Conservation (phyloP, 108 stramenopile species). For the Skeletonema costatum region DNA sequence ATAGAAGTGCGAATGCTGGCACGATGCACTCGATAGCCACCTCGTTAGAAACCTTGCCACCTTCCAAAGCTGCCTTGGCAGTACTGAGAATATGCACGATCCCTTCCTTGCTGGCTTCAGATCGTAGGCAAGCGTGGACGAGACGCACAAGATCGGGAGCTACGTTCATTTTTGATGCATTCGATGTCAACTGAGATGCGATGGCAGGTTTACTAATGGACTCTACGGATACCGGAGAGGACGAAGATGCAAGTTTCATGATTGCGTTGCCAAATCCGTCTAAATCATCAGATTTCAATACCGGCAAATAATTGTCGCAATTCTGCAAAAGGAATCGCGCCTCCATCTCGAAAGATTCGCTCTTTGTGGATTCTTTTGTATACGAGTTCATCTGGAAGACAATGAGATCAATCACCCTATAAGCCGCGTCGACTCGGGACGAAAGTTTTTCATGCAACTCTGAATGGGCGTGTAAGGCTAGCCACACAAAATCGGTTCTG, state of each 20-base stretch:
- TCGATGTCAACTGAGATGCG: conserved; percentile 8
- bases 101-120: conserved; percentile 19
- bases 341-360: conserved; percentile 23
- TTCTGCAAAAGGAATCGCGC: conserved; percentile 16
- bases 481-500: conserved; percentile 40
- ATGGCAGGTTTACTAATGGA: conserved; percentile 35
- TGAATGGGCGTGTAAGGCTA: conserved; percentile 31
- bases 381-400: conserved; percentile 38
- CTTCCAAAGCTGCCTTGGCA: conserved; percentile 22
- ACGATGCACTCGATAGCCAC: conserved; percentile 40
- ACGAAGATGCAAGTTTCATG: conserved; percentile 23
- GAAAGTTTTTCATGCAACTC: conserved; percentile 14
- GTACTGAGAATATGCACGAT: conserved; percentile 44
- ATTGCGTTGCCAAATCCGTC: conserved; percentile 14
- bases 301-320: conserved; percentile 12
- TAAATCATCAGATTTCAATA: not conserved
- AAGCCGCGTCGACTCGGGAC: not conserved
- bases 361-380: conserved; percentile 32
- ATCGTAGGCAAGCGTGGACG: conserved; percentile 29
- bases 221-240: conserved; percentile 26
- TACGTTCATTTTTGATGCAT: not conserved
- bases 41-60: conserved; percentile 8
- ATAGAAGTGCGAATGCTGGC: conserved; percentile 50
- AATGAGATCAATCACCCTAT: conserved; percentile 9
- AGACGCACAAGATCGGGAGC: conserved; percentile 17